Percentiles rank a stretch among this genome's conserved stretches.
phyloP scores from a whole-genome alignment of 306 rosid species.

The Lathyrus tuberosus region DNA sequence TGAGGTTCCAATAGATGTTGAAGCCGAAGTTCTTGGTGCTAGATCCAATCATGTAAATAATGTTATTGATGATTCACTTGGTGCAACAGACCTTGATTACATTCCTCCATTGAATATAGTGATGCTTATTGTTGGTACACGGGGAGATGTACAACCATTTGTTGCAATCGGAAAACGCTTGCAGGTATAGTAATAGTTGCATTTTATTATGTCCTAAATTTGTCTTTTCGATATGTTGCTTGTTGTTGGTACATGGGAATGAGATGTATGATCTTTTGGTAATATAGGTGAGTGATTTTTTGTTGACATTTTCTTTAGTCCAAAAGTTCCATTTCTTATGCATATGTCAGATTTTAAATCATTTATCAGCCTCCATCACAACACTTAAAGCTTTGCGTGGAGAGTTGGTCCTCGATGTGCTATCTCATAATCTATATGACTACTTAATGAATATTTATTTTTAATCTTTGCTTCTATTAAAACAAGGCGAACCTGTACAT shows the following conservation, averaged over 20 bases:
- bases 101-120: conserved; percentile 85
- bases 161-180: conserved; percentile 92
- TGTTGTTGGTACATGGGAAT: conserved; percentile 9
- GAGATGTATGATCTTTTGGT: conserved; percentile 3
- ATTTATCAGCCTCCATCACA: not conserved
- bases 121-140: conserved; percentile 94
- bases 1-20: conserved; percentile 82
- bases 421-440: not conserved
- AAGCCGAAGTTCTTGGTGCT: conserved; percentile 54
- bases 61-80: conserved; percentile 60
- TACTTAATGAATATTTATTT: not conserved
- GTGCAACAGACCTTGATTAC: conserved; percentile 61
- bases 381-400: not conserved
- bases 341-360: not conserved
- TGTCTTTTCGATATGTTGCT: conserved; percentile 17
- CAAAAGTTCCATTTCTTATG: conserved; percentile 1
- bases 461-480: conserved; percentile 2
- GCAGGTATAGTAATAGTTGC: conserved; percentile 58
- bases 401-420: conserved; percentile 2
- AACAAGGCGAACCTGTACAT: conserved; percentile 4
- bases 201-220: conserved; percentile 33
- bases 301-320: not conserved
- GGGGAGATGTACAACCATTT: conserved; percentile 99
- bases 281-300: not conserved
- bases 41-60: conserved; percentile 42